Evolutionary conservation across 306 rosid species (phyloP), one percentile per base, ranked within the genome.

Genomic region (Sechiopsis laciniata): DNA sequence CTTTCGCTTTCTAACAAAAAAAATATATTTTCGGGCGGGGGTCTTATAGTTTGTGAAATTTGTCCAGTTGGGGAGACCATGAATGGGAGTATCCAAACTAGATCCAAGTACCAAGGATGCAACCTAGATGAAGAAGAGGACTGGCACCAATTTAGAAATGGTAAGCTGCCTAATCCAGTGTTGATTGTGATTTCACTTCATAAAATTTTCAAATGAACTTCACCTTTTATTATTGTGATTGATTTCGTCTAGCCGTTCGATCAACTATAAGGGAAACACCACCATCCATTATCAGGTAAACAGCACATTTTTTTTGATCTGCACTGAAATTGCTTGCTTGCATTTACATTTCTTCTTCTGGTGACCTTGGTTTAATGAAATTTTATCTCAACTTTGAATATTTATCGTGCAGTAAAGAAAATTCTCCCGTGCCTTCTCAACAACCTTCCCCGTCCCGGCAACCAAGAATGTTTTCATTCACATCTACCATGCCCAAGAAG

Each of bases 251-350:
- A 95, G 99, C 91, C 78, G 96, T 95, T 75, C 92, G 89, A 55
- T 90, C 99, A 62, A 88, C 96, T 29, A 88, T 95, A 45, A 89
- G 92, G 71, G 96, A 95, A 86, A 83, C 90, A 1, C 96, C 99
- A 74, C 55, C 92, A 40, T 78, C 89, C 69, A 78, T 79, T 0
- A 79, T 78, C 65, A 89, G 97, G 98, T 90, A 85, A 78, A 55
- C 35, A 10, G 2, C 54, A 11, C 67, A 37, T 56, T 73, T 73
- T 45, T 55, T 14, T 11, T 20, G 68, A 72, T 72, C 59, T 55
- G 26, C 32, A 4, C 19, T 2, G 0, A 17, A 20, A 55, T 20
- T 67, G 17, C 51, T 53, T 11, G 13, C 50, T 53, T 11, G 13
- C 50, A 19, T 55, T 45, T 42, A 19, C 72, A 19, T 42, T 8